Conservation (phyloP, 805 yeast species). For the Starmerella tilneyi region DNA sequence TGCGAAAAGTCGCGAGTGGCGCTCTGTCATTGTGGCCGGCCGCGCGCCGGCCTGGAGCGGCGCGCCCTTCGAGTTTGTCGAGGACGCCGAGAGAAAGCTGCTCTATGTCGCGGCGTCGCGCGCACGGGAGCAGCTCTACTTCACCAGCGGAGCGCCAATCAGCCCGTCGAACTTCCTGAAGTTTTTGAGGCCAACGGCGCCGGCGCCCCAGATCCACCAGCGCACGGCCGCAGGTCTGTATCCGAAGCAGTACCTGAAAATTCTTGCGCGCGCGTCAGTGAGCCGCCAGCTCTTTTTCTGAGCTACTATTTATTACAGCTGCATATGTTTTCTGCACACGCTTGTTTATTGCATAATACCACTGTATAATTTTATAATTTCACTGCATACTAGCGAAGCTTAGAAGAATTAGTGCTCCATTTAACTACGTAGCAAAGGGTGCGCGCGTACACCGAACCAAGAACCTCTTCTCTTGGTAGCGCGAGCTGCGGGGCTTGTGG, state of each 20-base stretch:
- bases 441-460: too few species aligned
- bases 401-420: too few species aligned
- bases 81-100: constrained; percentile 23
- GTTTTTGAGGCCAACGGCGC: neutral
- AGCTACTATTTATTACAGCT: too few species aligned
- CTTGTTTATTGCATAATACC: too few species aligned
- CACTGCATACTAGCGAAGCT: too few species aligned
- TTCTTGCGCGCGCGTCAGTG: neutral
- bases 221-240: neutral
- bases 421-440: too few species aligned
- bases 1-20: constrained; percentile 23
- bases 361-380: too few species aligned
- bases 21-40: constrained; percentile 17
- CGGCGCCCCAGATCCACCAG: neutral
- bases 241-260: neutral
- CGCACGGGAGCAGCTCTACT: constrained; percentile 21
- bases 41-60: neutral
- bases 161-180: constrained; percentile 1
- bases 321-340: too few species aligned
- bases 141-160: neutral
- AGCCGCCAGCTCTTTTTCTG: neutral
- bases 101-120: constrained; percentile 28
- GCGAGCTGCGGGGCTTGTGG: too few species aligned
- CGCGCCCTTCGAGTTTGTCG: neutral
- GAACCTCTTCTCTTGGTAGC: too few species aligned